Evolutionary conservation across 371 early-diverging fungal genomes (phyloP).

Genomic region (Mortierella sp.): DNA sequence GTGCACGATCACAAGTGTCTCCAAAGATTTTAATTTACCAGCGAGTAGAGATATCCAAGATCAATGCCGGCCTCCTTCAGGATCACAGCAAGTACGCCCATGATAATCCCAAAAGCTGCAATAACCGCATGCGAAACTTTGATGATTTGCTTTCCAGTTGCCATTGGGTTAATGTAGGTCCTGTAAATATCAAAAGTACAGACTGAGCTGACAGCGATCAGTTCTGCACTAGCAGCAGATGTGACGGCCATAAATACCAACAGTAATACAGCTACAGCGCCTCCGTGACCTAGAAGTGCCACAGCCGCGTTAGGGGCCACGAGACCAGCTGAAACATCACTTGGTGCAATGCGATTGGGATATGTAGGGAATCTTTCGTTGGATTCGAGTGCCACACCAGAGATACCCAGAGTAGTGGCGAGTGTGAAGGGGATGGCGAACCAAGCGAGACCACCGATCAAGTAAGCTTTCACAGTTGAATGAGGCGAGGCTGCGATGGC

Average conservation of each 20-base stretch:
- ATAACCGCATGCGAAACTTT: slow-evolving; percentile 69
- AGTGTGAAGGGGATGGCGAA: slow-evolving; percentile 80
- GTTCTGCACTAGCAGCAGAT: slow-evolving; percentile 74
- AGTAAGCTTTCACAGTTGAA: slow-evolving; percentile 76
- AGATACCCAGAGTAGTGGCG: slow-evolving; percentile 77
- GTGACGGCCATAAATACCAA: slow-evolving; percentile 82
- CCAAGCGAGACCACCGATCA: slow-evolving; percentile 78
- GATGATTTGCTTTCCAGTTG: slow-evolving; percentile 69
- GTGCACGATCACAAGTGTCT: too few species aligned
- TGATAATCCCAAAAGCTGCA: slow-evolving; percentile 70
- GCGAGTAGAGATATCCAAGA: slow-evolving; percentile 73
- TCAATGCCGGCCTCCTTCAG: slow-evolving; percentile 72
- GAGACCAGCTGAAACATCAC: slow-evolving; percentile 70
- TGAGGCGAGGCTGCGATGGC: slow-evolving; percentile 77
- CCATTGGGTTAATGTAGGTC: slow-evolving; percentile 74
- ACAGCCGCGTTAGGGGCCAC: slow-evolving; percentile 75
- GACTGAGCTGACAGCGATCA: slow-evolving; percentile 79
- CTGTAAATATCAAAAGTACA: slow-evolving; percentile 77
- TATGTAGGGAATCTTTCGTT: slow-evolving; percentile 60
- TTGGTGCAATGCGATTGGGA: slow-evolving; percentile 57
- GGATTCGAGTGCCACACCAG: slow-evolving; percentile 73
- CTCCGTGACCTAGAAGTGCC: slow-evolving; percentile 69
- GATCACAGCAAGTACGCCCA: slow-evolving; percentile 74
- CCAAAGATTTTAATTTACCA: slow-evolving; percentile 34
- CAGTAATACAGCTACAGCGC: slow-evolving; percentile 72